Conservation (phyloP, 192 early-diverging fungal genomes). For the Entomortierella parvispora region DNA sequence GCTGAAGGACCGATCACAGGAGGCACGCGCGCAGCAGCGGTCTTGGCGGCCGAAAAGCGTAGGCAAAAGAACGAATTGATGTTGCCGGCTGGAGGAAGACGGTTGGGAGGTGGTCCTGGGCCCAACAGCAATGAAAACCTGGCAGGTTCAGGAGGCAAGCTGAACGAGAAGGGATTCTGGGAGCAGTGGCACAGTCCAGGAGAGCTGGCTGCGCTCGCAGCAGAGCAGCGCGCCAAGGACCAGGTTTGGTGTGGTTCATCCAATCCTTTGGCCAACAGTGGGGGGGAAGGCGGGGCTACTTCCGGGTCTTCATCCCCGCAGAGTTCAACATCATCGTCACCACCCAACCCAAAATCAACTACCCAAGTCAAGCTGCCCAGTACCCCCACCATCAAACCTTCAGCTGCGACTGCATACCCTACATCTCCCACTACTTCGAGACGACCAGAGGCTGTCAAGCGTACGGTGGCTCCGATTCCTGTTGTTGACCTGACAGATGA, state of each 20-base stretch:
- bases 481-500: background rate
- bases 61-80: conserved; percentile 60
- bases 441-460: background rate
- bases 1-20: background rate
- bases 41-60: conserved; percentile 68
- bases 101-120: conserved; percentile 41
- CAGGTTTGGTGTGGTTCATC: conserved; percentile 73
- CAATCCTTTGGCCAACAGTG: background rate
- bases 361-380: background rate
- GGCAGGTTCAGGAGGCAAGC: background rate
- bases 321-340: background rate
- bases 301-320: too few species aligned
- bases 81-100: conserved; percentile 65
- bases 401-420: background rate
- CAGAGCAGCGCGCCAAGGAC: conserved; percentile 72
- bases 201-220: conserved; percentile 74
- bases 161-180: conserved; percentile 23
- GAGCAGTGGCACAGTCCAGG: conserved; percentile 58
- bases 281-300: too few species aligned
- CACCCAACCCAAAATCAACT: conserved; percentile 13
- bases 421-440: background rate
- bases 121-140: background rate
- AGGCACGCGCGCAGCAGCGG: conserved; percentile 48
- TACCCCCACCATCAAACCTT: background rate
- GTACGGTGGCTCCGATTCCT: too few species aligned